Percentiles rank a stretch among this genome's conserved stretches.
Evolutionary conservation across 2,329 filamentous ascomycete species (phyloP).

Genomic region (Alternaria viburni): DNA sequence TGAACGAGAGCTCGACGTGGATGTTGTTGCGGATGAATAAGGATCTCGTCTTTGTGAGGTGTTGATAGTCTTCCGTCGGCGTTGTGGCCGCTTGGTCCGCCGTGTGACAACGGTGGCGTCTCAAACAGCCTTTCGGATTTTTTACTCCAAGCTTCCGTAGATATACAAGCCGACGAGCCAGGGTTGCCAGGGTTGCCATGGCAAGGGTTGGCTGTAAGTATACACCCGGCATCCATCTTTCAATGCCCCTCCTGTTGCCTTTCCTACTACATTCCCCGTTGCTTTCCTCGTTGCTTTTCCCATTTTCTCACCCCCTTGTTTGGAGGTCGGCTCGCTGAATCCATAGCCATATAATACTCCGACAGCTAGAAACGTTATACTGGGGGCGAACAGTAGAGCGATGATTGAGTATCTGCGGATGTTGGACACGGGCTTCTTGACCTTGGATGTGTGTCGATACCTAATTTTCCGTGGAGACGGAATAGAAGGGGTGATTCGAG

Average conservation of each 20-base stretch:
- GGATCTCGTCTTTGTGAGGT: not conserved
- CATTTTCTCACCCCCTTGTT: not conserved
- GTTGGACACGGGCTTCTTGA: not conserved
- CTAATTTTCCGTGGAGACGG: not conserved
- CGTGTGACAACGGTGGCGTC: not conserved
- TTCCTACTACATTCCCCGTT: not conserved
- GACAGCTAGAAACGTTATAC: not conserved
- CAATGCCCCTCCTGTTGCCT: not conserved
- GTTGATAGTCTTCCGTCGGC: not conserved
- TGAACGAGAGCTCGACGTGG: not conserved
- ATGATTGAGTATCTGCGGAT: not conserved
- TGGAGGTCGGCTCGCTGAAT: not conserved
- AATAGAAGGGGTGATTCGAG: not conserved
- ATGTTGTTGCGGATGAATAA: not conserved
- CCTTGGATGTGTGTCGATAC: not conserved
- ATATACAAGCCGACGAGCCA: not conserved
- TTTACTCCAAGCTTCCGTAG: not conserved
- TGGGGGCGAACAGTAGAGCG: not conserved
- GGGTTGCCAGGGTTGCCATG: not conserved
- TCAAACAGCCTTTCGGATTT: not conserved
- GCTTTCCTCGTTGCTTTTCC: not conserved
- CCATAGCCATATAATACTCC: not conserved
- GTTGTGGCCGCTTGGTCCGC: not conserved
- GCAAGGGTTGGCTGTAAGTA: not conserved
- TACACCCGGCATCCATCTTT: not conserved